Conservation (phyloP, 2,329 filamentous ascomycete genomes). For the Podosphaera xanthii region DNA sequence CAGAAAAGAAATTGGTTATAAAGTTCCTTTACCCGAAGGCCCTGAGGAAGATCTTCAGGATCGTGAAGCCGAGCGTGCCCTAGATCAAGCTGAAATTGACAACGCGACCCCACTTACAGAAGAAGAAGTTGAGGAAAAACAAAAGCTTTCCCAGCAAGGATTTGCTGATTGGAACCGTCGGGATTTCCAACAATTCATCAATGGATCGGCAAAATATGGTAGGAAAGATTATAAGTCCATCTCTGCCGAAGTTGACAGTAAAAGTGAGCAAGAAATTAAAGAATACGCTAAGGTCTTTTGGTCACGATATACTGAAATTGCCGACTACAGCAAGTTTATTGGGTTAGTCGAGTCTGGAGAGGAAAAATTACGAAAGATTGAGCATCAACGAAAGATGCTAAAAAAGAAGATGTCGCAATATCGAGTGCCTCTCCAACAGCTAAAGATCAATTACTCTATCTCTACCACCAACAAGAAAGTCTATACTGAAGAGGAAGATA, state of each 20-base stretch:
- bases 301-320: constrained; percentile 79
- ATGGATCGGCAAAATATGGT: constrained; percentile 81
- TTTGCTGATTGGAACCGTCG: constrained; percentile 91
- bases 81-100: constrained; percentile 84
- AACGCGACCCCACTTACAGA: constrained; percentile 72
- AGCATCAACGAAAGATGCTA: constrained; percentile 80
- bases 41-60: constrained; percentile 70
- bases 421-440: constrained; percentile 87
- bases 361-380: constrained; percentile 67
- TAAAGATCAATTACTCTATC: constrained; percentile 97
- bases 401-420: constrained; percentile 92
- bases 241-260: constrained; percentile 75
- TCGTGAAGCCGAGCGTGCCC: constrained; percentile 65
- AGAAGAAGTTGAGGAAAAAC: constrained; percentile 73
- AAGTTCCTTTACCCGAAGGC: constrained; percentile 72
- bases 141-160: constrained; percentile 56
- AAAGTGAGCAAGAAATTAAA: constrained; percentile 64
- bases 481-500: constrained; percentile 94
- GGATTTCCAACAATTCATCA: constrained; percentile 96
- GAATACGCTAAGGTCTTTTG: constrained; percentile 90
- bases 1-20: constrained; percentile 89
- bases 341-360: constrained; percentile 82
- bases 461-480: constrained; percentile 99
- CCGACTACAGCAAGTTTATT: constrained; percentile 74
- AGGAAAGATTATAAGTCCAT: constrained; percentile 70